These are phyloP conservation scores for Kondoa subrosea DNA, from an alignment of 768 basidiomycete genomes.

Conservation along the genomic window DNA sequence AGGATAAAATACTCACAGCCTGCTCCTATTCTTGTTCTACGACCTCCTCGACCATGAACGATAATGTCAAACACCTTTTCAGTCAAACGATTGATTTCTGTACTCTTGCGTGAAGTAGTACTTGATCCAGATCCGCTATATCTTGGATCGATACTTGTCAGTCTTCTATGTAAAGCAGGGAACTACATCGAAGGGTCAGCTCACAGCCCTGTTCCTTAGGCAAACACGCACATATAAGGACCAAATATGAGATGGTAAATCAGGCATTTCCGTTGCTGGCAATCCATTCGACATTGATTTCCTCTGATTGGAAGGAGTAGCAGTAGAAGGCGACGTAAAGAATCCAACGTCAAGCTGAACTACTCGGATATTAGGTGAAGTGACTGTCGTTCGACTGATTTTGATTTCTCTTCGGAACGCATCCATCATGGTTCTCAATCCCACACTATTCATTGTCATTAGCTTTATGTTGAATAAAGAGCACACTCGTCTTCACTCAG, in stretches of 20 bases:
- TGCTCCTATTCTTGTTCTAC: slow-evolving; percentile 4
- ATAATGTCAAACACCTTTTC: slow-evolving; percentile 15
- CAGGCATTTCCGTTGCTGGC: not conserved
- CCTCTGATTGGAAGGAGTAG: not conserved
- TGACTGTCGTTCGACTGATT: not conserved
- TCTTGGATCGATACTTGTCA: not conserved
- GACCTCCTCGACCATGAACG: not conserved
- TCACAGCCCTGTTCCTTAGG: not conserved
- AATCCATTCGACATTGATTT: not conserved
- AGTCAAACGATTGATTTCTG: slow-evolving; percentile 2
- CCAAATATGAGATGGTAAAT: not conserved
- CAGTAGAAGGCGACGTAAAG: slow-evolving; percentile 1
- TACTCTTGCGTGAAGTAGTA: not conserved
- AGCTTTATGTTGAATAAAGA: not conserved
- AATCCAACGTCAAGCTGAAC: slow-evolving; percentile 17
- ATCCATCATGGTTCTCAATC: slow-evolving; percentile 17
- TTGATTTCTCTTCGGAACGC: slow-evolving; percentile 22
- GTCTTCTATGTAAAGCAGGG: not conserved
- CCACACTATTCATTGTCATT: not conserved
- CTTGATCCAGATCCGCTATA: not conserved
- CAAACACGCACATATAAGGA: slow-evolving; percentile 16
- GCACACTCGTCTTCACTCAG: not conserved
- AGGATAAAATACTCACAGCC: slow-evolving; percentile 12
- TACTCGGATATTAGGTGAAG: slow-evolving; percentile 2
- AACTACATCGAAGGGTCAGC: not conserved